Evolutionary conservation across 441 rosid species (phyloP).

Genomic region (Manihot esculenta): DNA sequence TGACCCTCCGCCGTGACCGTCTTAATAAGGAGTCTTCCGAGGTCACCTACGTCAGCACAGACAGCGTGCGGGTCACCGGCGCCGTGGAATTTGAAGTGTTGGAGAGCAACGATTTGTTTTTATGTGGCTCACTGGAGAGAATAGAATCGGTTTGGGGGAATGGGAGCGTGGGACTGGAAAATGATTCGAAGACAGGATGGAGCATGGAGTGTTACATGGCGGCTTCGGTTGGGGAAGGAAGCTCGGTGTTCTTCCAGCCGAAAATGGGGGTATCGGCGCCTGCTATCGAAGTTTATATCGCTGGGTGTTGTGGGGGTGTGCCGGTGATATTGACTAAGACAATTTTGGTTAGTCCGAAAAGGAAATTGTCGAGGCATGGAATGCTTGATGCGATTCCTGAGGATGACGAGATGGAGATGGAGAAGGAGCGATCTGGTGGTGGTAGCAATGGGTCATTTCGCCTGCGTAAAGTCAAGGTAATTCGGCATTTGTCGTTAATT

Average conservation of each 20-base stretch:
- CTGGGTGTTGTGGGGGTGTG: slow-evolving; percentile 79
- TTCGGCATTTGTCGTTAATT: not conserved
- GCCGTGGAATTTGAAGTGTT: slow-evolving; percentile 79
- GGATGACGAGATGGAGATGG: slow-evolving; percentile 59
- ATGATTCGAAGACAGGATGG: slow-evolving; percentile 67
- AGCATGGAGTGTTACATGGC: slow-evolving; percentile 74
- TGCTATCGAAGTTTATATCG: slow-evolving; percentile 78
- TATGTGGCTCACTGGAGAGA: slow-evolving; percentile 81
- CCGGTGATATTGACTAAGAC: slow-evolving; percentile 90
- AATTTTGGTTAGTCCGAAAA: slow-evolving; percentile 63
- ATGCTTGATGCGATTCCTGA: slow-evolving; percentile 82
- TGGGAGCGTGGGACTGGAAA: slow-evolving; percentile 29
- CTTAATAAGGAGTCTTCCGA: slow-evolving; percentile 68
- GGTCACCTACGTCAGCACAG: slow-evolving; percentile 85
- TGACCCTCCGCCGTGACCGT: slow-evolving; percentile 75
- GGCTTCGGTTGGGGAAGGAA: slow-evolving; percentile 39
- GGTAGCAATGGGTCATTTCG: slow-evolving; percentile 33
- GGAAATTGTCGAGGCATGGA: slow-evolving; percentile 50
- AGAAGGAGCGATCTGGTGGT: slow-evolving; percentile 37
- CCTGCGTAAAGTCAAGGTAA: slow-evolving; percentile 57
- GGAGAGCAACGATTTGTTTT: slow-evolving; percentile 43
- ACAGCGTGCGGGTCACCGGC: slow-evolving; percentile 73
- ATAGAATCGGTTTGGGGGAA: slow-evolving; percentile 55
- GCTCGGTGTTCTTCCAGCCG: slow-evolving; percentile 54
- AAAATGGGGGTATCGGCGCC: slow-evolving; percentile 62